These are phyloP conservation scores for Fusarium acutatum DNA, from an alignment of 2,329 filamentous ascomycete species.

Conservation along the genomic window DNA sequence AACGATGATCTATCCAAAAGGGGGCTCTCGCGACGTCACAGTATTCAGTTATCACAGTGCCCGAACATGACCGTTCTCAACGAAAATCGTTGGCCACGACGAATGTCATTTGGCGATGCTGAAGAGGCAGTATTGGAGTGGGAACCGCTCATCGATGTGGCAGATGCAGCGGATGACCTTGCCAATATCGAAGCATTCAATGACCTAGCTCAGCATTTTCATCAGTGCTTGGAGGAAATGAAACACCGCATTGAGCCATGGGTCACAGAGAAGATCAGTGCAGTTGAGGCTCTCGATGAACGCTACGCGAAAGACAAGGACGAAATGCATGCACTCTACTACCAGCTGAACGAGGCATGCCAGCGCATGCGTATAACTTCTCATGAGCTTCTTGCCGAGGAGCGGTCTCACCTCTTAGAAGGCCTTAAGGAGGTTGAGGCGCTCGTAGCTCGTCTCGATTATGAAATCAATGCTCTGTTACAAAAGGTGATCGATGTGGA, in stretches of 20 bases:
- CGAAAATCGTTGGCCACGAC: constrained; percentile 73
- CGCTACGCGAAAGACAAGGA: constrained; percentile 70
- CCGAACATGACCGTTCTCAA: constrained; percentile 50
- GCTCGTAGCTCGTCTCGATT: constrained; percentile 85
- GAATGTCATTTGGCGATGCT: constrained; percentile 78
- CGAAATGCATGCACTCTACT: constrained; percentile 72
- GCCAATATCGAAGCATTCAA: constrained; percentile 48
- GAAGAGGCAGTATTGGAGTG: constrained; percentile 78
- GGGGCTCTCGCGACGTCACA: constrained; percentile 70
- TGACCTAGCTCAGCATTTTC: constrained; percentile 66
- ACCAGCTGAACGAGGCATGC: constrained; percentile 75
- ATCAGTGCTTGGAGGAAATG: constrained; percentile 61
- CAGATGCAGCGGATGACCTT: constrained; percentile 43
- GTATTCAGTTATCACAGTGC: constrained; percentile 53
- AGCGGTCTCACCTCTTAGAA: constrained; percentile 74
- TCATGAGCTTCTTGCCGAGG: constrained; percentile 73
- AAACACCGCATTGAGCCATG: constrained; percentile 65
- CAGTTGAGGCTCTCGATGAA: constrained; percentile 67
- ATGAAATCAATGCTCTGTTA: constrained; percentile 84
- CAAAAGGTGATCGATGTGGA: constrained; percentile 88
- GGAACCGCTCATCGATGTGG: constrained; percentile 61
- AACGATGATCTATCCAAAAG: constrained; percentile 54
- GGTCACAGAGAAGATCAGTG: constrained; percentile 65
- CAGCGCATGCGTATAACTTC: constrained; percentile 72
- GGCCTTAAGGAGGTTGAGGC: constrained; percentile 81